These are phyloP conservation scores for Russula compacta DNA, from an alignment of 768 basidiomycete genomes.

Conservation along the genomic window DNA sequence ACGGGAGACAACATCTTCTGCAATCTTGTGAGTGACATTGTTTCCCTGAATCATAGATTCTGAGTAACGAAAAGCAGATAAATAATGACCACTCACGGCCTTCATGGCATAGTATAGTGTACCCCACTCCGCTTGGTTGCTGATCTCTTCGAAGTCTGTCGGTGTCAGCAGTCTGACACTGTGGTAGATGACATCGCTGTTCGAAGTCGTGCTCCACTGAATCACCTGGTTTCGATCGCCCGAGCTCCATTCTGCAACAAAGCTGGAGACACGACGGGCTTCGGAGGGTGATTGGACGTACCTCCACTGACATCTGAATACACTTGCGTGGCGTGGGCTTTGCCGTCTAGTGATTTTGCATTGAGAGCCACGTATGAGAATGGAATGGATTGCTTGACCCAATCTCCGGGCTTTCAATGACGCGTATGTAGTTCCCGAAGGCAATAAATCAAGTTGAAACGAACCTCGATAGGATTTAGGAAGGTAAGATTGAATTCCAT, in stretches of 20 bases:
- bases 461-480: slow-evolving; percentile 33
- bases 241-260: slow-evolving; percentile 21
- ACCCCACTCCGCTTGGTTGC: slow-evolving; percentile 19
- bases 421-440: neutral
- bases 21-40: slow-evolving; percentile 16
- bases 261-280: neutral
- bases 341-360: slow-evolving; percentile 27
- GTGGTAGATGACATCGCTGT: slow-evolving; percentile 12
- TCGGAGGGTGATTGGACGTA: slow-evolving; percentile 7
- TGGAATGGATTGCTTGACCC: slow-evolving; percentile 32
- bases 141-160: slow-evolving; percentile 6
- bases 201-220: slow-evolving; percentile 1
- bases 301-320: slow-evolving; percentile 35
- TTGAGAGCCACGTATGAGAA: slow-evolving; percentile 32
- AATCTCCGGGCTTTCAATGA: slow-evolving; percentile 27
- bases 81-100: neutral
- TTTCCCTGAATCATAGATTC: neutral
- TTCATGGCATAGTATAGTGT: slow-evolving; percentile 17
- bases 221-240: slow-evolving; percentile 10
- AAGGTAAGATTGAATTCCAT: slow-evolving; percentile 32
- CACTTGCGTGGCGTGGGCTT: slow-evolving; percentile 28
- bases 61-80: neutral
- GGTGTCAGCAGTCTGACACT: slow-evolving; percentile 1
- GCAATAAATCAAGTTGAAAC: neutral
- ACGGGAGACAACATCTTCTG: slow-evolving; percentile 8